Percentiles rank a stretch among this genome's conserved stretches.
Evolutionary conservation across 208 protist species (phyloP).

Genomic region (Acanthamoeba lenticulata): DNA sequence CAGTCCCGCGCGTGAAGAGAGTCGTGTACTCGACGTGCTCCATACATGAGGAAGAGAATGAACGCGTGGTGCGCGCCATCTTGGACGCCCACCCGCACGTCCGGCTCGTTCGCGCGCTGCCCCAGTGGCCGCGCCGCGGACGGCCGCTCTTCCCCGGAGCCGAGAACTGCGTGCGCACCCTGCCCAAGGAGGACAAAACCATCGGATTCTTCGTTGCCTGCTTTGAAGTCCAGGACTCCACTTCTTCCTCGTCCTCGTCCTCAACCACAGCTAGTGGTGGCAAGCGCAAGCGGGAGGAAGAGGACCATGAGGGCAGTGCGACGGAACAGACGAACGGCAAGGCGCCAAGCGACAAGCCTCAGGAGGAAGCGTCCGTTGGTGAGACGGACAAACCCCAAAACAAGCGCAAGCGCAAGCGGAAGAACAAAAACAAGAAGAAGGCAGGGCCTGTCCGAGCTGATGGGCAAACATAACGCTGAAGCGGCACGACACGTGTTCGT

Average conservation of each 20-base stretch:
- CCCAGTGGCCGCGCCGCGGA: slow-evolving; percentile 79
- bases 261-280: too few relatives aligned
- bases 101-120: slow-evolving; percentile 69
- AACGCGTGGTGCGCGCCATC: slow-evolving; percentile 81
- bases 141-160: neutral
- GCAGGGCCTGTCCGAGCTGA: too few relatives aligned
- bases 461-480: neutral
- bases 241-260: too few relatives aligned
- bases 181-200: slow-evolving; percentile 74
- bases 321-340: too few relatives aligned
- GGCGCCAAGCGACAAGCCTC: too few relatives aligned
- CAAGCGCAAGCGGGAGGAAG: too few relatives aligned
- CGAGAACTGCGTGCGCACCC: slow-evolving; percentile 74
- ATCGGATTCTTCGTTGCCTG: slow-evolving; percentile 87
- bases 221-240: slow-evolving; percentile 80
- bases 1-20: slow-evolving; percentile 75
- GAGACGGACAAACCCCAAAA: too few relatives aligned
- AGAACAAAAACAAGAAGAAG: too few relatives aligned
- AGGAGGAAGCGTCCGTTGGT: too few relatives aligned
- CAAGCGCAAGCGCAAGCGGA: too few relatives aligned
- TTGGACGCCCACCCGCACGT: slow-evolving; percentile 65
- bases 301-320: too few relatives aligned
- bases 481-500: neutral
- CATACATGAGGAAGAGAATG: slow-evolving; percentile 84
- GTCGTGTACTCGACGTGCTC: slow-evolving; percentile 88